These are phyloP conservation scores for Fraxinus angustifolia DNA, from an alignment of 305 asterid species.

Conservation along the genomic window DNA sequence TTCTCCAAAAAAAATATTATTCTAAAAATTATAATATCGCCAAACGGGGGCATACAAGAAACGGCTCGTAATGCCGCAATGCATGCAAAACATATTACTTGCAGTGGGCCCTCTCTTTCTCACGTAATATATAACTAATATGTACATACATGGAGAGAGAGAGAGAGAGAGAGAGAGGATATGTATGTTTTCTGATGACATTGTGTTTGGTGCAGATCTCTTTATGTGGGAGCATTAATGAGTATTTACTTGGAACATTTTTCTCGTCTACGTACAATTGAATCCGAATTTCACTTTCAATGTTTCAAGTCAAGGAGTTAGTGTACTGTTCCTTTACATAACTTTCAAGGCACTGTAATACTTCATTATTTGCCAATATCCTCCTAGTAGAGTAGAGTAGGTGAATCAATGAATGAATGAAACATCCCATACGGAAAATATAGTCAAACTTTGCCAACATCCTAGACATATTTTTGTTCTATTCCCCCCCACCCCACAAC, in stretches of 20 bases:
- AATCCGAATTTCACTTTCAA: slow-evolving; percentile 27
- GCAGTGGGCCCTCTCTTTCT: neutral
- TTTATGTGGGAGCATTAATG: neutral
- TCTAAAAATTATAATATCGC: too few relatives aligned
- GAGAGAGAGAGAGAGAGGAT: neutral
- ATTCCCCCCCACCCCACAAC: neutral
- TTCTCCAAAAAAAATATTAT: too few relatives aligned
- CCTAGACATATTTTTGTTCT: neutral
- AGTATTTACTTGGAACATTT: neutral
- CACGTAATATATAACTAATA: neutral
- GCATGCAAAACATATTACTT: slow-evolving; percentile 28
- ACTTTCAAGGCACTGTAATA: neutral
- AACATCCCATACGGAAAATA: neutral
- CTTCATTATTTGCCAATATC: neutral
- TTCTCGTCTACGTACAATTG: neutral
- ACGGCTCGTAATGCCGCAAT: slow-evolving; percentile 51
- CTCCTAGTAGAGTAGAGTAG: neutral
- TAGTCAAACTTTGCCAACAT: neutral
- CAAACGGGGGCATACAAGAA: slow-evolving; percentile 7
- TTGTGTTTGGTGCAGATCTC: slow-evolving; percentile 25
- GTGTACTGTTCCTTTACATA: slow-evolving; percentile 41
- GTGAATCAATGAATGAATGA: neutral
- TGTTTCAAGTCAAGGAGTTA: slow-evolving; percentile 30
- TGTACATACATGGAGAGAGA: neutral
- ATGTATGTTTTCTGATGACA: slow-evolving; percentile 24